Base-by-base conservation (phyloP, 176 grass and related monocot genomes). In the Dactylis glomerata region DNA sequence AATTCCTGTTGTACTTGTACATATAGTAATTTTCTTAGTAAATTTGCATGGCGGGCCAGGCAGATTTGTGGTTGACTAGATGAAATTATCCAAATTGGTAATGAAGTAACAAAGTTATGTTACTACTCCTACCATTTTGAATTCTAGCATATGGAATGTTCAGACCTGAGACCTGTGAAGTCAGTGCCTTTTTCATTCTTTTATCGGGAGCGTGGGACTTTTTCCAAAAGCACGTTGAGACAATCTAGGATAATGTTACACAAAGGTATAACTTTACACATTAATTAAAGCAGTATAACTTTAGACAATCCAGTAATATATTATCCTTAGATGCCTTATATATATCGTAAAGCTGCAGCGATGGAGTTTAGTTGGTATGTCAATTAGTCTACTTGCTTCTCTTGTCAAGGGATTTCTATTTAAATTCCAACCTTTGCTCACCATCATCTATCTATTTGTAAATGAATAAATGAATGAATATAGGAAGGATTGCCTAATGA, bases 311-410 rank as follows among this genome's bases (percentile, higher is more conserved):
- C 32, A 64, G 28, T 32, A 31, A 19, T 64, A 11, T 34, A 74
- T 75, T 84, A 84, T 55, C 56, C 65, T 75, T 49, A 61, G 78
- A 38, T 68, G 16, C 32, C 23, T 5, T 27, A 5, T 49, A 30
- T 50, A 86, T 57, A 41, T 10, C 33, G 11, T 83, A 83, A 90
- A 90, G 19, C 37, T 37, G 44, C 6, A 1, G n/a, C 16, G 0
- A 22, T 13, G 11, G 36, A 59, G 67, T 74, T 78, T 73, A 57
- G 84, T 78, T 79, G 88, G 74, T 79, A 32, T 16, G 30, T 26
- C 84, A 23, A 86, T 47, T 86, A n/a, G n/a, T n/a, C n/a, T n/a
- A n/a, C n/a, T n/a, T n/a, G n/a, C 27, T 63, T 30, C 63, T 82
- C 69, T 71, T 85, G 24, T 38, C 16, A 8, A 19, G 68, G 23